Evolutionary conservation across 225 moss, liverwort and hornwort species (phyloP), one percentile per base, ranked within the genome.

Genomic region (Lunularia cruciata): DNA sequence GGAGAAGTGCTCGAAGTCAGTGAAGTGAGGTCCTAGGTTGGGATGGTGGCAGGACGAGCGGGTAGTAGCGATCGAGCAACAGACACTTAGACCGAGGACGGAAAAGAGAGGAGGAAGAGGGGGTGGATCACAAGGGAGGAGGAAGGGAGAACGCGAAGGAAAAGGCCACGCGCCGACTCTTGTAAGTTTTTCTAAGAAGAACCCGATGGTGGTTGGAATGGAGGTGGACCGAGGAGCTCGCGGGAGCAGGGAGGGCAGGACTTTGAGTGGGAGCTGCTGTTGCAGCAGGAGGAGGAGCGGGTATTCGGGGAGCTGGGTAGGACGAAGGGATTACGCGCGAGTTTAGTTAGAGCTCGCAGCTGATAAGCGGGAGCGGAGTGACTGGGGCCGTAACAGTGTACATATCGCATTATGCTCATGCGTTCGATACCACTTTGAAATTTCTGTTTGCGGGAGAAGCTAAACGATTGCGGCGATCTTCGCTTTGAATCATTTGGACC

Each of bases 161-260:
- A 40, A 22, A 61, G 22, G 22, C 12, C 61, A 61, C 61, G 61
- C 61, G 61, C 61, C 61, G 61, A 61, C 61, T 61, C 61, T 61
- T 31, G 60, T 38, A 38, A 38, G 60, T 60, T 61, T 61, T 40
- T 23, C 39, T 39, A 39, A 61, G 61, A 26, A 22, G 20, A 6
- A 22, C 39, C 25, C 0, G 22, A 13, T 26, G 19, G n/a, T 25
- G 25, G 27, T 40, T 40, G 39, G 10, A 39, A 61, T 61, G 61
- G 61, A 61, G 35, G 25, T 23, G n/a, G n/a, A n/a, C n/a, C 23
- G 23, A 61, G 27, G 34, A 58, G 61, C 22, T 61, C 39, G 39
- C 10, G 39, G 23, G 37, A 60, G 36, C 60, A 22, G 37, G 9
- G 37, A 12, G 42, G 12, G 42, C 8, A 6, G 42, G 42, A 42